phyloP scores from a whole-genome alignment of 2,329 filamentous ascomycete genomes.

The Stemphylium beticola region DNA sequence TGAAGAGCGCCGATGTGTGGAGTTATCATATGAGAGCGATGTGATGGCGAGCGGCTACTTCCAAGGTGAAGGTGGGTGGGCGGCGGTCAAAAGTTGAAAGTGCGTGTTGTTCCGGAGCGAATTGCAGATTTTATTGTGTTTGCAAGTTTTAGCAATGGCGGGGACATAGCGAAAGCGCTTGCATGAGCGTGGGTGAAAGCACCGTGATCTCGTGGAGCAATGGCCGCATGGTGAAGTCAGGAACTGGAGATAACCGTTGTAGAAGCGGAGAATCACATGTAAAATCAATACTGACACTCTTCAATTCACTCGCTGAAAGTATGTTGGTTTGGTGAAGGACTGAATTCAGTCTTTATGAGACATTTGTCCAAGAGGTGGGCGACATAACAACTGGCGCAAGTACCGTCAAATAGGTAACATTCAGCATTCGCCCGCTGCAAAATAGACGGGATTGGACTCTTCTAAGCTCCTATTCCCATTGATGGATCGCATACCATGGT shows the following conservation, averaged over 20 bases:
- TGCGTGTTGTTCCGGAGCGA: too few species aligned
- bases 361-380: not conserved
- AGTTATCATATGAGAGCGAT: not conserved
- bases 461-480: slow-evolving; percentile 2
- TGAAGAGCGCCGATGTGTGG: not conserved
- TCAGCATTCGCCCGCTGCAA: not conserved
- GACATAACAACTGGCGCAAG: not conserved
- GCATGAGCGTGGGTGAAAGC: not conserved
- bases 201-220: not conserved
- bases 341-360: not conserved
- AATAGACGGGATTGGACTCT: not conserved
- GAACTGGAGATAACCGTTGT: not conserved
- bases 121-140: not conserved
- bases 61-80: not conserved
- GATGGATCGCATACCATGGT: not conserved
- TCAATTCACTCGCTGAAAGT: not conserved
- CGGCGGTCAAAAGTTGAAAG: not conserved
- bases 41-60: not conserved
- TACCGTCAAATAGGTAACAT: not conserved
- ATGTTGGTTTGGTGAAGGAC: not conserved
- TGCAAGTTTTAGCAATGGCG: not conserved
- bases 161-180: not conserved
- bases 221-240: slow-evolving; percentile 1
- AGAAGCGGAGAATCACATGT: not conserved
- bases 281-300: not conserved